Percentiles rank a stretch among this genome's conserved stretches.
These are phyloP conservation scores for Coccomyxa sp. DNA, from an alignment of 139 green algal genomes.

Conservation along the genomic window DNA sequence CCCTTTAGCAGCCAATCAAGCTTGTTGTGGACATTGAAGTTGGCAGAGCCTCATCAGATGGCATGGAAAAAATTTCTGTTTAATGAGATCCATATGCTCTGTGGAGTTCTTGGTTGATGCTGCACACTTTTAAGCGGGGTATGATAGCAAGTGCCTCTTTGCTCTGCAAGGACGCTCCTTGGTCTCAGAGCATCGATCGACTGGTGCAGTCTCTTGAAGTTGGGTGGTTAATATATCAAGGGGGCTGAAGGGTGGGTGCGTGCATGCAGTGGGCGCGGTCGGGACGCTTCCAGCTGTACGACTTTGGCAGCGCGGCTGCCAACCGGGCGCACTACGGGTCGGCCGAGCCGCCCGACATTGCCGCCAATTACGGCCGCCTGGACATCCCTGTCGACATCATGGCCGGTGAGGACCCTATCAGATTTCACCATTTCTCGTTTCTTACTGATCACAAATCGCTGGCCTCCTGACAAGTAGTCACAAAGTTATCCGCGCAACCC, in stretches of 20 bases:
- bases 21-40: background rate
- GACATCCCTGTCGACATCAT: slow-evolving; percentile 86
- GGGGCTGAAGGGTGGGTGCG: background rate
- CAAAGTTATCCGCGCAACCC: no score
- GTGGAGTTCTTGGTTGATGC: background rate
- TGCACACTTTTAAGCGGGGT: background rate
- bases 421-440: background rate
- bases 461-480: no score
- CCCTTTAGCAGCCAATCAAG: background rate
- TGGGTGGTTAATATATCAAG: no score
- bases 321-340: slow-evolving; percentile 70
- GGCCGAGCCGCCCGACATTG: slow-evolving; percentile 60
- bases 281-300: slow-evolving; percentile 74
- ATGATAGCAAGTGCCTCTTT: no score
- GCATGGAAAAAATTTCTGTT: background rate
- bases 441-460: background rate
- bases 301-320: slow-evolving; percentile 63
- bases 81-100: background rate
- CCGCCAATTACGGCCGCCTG: slow-evolving; percentile 64
- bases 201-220: no score
- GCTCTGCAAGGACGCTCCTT: no score
- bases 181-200: no score
- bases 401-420: slow-evolving; percentile 35
- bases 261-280: slow-evolving; percentile 42
- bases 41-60: background rate